These are phyloP conservation scores for Phytophthora pini DNA, from an alignment of 352 stramenopile species.

Conservation along the genomic window DNA sequence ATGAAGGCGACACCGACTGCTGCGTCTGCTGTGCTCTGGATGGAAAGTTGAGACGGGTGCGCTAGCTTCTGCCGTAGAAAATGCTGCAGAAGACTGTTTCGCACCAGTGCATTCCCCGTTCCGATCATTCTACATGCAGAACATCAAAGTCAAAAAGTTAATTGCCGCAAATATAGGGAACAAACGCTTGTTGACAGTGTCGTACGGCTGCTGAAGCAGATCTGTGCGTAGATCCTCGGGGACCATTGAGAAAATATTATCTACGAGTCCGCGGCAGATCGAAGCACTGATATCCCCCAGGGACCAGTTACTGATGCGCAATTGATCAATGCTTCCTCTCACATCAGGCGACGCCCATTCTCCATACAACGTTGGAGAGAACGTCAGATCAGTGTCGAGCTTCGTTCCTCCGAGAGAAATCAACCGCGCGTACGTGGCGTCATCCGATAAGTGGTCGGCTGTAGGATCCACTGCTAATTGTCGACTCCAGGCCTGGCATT, in stretches of 20 bases:
- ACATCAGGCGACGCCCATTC: slow-evolving; percentile 48
- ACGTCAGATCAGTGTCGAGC: slow-evolving; percentile 54
- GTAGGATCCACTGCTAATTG: slow-evolving; percentile 40
- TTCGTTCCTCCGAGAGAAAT: slow-evolving; percentile 55
- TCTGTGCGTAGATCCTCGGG: slow-evolving; percentile 40
- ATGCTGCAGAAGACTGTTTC: slow-evolving; percentile 60
- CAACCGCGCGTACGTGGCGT: slow-evolving; percentile 48
- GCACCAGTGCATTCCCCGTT: slow-evolving; percentile 61
- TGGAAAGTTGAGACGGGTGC: slow-evolving; percentile 27
- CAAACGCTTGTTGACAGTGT: slow-evolving; percentile 1
- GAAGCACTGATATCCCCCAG: slow-evolving; percentile 73
- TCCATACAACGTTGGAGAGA: slow-evolving; percentile 59
- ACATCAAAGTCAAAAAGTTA: neutral
- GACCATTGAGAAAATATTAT: slow-evolving; percentile 70
- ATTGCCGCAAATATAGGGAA: neutral
- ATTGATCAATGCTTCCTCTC: slow-evolving; percentile 46
- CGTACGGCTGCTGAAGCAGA: slow-evolving; percentile 47
- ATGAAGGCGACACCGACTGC: slow-evolving; percentile 57
- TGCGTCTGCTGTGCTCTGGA: slow-evolving; percentile 50
- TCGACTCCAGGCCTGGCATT: slow-evolving; percentile 56
- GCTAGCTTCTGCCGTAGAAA: slow-evolving; percentile 46
- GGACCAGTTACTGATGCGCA: slow-evolving; percentile 60
- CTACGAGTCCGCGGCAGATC: slow-evolving; percentile 59
- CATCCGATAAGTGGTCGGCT: slow-evolving; percentile 25
- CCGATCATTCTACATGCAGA: slow-evolving; percentile 55